phyloP scores from a whole-genome alignment of 768 basidiomycete species.

The Naganishia friedmannii region DNA sequence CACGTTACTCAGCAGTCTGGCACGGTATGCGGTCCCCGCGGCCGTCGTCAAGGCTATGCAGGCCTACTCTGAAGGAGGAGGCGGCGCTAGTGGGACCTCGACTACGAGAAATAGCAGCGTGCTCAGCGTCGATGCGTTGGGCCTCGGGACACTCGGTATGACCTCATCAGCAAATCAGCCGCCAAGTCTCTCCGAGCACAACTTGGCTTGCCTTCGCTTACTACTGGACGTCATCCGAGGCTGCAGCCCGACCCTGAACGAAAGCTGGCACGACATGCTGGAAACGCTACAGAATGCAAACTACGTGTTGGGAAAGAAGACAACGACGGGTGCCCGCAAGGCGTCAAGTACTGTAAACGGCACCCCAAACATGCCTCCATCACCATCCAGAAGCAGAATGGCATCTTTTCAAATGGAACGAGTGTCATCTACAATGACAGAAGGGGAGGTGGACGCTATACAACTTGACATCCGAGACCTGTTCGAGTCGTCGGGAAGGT shows the following conservation, averaged over 20 bases:
- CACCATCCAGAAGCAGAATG: slow-evolving; percentile 59
- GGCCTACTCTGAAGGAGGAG: slow-evolving; percentile 50
- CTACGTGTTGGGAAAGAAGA: slow-evolving; percentile 59
- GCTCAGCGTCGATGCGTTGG: slow-evolving; percentile 46
- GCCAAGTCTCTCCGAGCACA: slow-evolving; percentile 80
- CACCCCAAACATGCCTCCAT: slow-evolving; percentile 37
- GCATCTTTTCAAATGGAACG: slow-evolving; percentile 20
- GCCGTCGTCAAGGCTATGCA: slow-evolving; percentile 83
- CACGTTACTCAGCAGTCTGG: slow-evolving; percentile 82
- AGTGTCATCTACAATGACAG: slow-evolving; percentile 55
- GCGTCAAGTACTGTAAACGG: background rate
- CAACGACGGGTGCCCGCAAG: background rate
- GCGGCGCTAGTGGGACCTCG: slow-evolving; percentile 33
- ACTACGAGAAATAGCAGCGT: slow-evolving; percentile 32
- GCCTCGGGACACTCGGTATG: slow-evolving; percentile 35
- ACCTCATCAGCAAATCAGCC: slow-evolving; percentile 49
- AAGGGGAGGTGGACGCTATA: slow-evolving; percentile 66
- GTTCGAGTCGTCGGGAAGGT: slow-evolving; percentile 77
- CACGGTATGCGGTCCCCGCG: slow-evolving; percentile 89
- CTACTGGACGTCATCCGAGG: slow-evolving; percentile 70
- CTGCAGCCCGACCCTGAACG: slow-evolving; percentile 80
- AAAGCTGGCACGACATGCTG: slow-evolving; percentile 83
- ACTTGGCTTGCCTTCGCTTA: slow-evolving; percentile 84
- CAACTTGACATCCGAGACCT: slow-evolving; percentile 72
- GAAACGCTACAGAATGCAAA: slow-evolving; percentile 93